These are phyloP conservation scores for Colletotrichum salicis DNA, from an alignment of 2,329 filamentous ascomycete genomes.

Conservation along the genomic window DNA sequence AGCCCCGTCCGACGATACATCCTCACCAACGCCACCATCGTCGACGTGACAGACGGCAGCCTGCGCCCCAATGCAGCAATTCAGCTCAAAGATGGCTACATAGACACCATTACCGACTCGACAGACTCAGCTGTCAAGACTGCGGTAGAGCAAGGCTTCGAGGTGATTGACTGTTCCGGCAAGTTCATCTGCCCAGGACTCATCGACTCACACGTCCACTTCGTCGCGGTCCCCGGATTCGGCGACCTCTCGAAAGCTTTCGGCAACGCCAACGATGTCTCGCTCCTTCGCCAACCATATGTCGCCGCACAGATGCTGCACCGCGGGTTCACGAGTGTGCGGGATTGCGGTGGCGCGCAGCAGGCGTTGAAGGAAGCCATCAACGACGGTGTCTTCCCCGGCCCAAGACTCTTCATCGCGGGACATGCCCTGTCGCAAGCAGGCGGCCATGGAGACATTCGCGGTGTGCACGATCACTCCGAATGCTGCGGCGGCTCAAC, in stretches of 20 bases:
- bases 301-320: slow-evolving; percentile 61
- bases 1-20: slow-evolving; percentile 45
- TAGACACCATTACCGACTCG: slow-evolving; percentile 41
- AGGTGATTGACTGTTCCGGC: slow-evolving; percentile 40
- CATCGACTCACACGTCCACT: slow-evolving; percentile 44
- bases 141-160: slow-evolving; percentile 39
- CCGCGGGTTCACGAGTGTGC: slow-evolving; percentile 68
- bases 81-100: slow-evolving; percentile 48
- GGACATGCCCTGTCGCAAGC: slow-evolving; percentile 66
- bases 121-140: background rate
- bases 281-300: slow-evolving; percentile 59
- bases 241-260: slow-evolving; percentile 40
- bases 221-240: slow-evolving; percentile 44
- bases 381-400: slow-evolving; percentile 63
- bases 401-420: slow-evolving; percentile 66
- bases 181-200: slow-evolving; percentile 43
- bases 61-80: slow-evolving; percentile 45
- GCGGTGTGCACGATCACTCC: slow-evolving; percentile 54
- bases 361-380: slow-evolving; percentile 66
- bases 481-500: slow-evolving; percentile 57
- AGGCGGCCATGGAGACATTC: slow-evolving; percentile 67
- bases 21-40: slow-evolving; percentile 56
- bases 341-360: slow-evolving; percentile 68
- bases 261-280: slow-evolving; percentile 48
- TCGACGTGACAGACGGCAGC: slow-evolving; percentile 51